Conservation (phyloP, 305 asterid species). For the Solanum aculeatissimum region DNA sequence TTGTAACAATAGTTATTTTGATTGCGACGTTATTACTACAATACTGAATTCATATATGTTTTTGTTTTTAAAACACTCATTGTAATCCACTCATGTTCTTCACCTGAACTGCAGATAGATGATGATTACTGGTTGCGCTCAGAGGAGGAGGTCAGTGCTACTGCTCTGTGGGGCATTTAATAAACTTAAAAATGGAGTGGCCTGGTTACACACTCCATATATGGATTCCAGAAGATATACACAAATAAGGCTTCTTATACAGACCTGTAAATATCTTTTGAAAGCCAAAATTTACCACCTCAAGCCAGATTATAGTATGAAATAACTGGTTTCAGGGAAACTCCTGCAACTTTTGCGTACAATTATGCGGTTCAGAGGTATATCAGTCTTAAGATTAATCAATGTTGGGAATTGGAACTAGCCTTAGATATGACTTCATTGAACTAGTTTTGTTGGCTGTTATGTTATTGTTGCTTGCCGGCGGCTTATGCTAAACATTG, state of each 20-base stretch:
- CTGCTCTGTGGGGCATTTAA: constrained; percentile 50
- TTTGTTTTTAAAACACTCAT: not conserved
- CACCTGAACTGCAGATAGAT: constrained; percentile 28
- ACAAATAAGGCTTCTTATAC: not conserved
- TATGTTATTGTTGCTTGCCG: not conserved
- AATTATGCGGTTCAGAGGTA: not conserved
- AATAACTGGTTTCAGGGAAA: not conserved
- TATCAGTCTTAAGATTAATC: not conserved
- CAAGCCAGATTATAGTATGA: not conserved
- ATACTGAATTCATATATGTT: not conserved
- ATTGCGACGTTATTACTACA: not conserved
- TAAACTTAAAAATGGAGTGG: not conserved
- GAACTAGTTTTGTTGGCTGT: not conserved
- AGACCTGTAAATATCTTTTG: not conserved
- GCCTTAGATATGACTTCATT: not conserved
- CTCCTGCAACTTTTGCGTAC: not conserved
- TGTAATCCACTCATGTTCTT: not conserved
- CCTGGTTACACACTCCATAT: not conserved
- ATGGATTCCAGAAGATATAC: not conserved
- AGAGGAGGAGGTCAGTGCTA: constrained; percentile 29
- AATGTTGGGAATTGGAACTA: not conserved
- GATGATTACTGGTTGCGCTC: constrained; percentile 72
- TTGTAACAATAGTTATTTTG: not conserved
- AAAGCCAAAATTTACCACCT: not conserved
- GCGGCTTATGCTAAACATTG: not conserved